Evolutionary conservation across 148 eudicot genomes (phyloP), one percentile per base, ranked within the genome.

Genomic region (Nepenthes gracilis): DNA sequence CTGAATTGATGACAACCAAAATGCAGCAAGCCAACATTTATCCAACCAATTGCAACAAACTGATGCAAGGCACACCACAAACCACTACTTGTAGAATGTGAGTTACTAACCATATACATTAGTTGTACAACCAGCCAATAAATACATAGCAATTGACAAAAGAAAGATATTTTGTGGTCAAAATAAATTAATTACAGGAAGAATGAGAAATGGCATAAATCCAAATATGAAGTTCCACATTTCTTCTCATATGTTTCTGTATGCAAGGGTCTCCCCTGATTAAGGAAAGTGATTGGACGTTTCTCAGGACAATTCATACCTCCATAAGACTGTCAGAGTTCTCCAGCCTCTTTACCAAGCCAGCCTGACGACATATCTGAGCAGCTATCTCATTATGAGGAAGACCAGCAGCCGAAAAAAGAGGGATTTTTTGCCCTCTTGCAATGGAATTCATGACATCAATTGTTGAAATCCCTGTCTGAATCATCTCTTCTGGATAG

Each of bases 401-500:
- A 74, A 85, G 85, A 80, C 92, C 92, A 57, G 92, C 92, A 54
- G 92, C 92, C 40, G 92, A 85, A 63, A 85, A 85, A 9, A 85
- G 81, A 62, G 92, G 92, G 64, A 85, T 85, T 67, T 85, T 85
- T 67, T 85, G 92, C 63, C 92, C 92, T 67, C 92, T 77, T 35
- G 92, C 92, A 67, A 85, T 82, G 36, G 92, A 85, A 65, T 85
- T 85, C 92, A 85, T 85, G 69, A 85, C 92, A 78, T 85, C 92
- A 68, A 85, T 78, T 9, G 92, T 85, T 9, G 92, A 82, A 63
- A 82, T 82, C 59, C 87, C 87, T 10, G 87, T 82, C 77, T 85
- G 92, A 70, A 85, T 85, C 92, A 85, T 85, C 74, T 85, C 92
- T 68, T 85, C 92, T 40, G 92, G 92, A 69, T 85, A 83, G 33